Evolutionary conservation across 805 yeast genomes (phyloP).

Genomic region (Brettanomyces custersianus): DNA sequence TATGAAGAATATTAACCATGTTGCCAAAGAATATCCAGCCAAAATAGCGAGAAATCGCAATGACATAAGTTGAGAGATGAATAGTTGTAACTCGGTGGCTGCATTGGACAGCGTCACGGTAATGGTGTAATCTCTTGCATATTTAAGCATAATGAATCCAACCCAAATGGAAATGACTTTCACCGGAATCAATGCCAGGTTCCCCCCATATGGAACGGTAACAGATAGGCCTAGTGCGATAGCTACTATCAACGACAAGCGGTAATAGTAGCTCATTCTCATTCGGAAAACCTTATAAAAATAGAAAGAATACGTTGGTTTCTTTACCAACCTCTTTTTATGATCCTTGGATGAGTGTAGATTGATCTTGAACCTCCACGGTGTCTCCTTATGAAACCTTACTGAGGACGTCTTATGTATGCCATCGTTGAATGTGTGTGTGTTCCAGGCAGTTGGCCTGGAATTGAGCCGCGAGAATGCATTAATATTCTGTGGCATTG

Average conservation of each 20-base stretch:
- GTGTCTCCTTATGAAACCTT: too few species aligned
- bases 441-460: too few species aligned
- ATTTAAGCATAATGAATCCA: slow-evolving; percentile 20
- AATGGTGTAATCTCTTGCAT: slow-evolving; percentile 21
- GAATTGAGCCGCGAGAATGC: too few species aligned
- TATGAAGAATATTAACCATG: slow-evolving; percentile 11
- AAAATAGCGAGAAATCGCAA: slow-evolving; percentile 15
- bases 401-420: too few species aligned
- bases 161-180: slow-evolving; percentile 20
- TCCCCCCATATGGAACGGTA: slow-evolving; percentile 15
- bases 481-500: too few species aligned
- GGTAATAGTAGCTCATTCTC: slow-evolving; percentile 21
- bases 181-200: slow-evolving; percentile 15
- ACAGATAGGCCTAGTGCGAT: slow-evolving; percentile 12
- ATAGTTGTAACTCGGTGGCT: slow-evolving; percentile 18
- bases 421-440: too few species aligned
- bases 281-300: slow-evolving; percentile 17
- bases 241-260: slow-evolving; percentile 18
- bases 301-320: slow-evolving; percentile 13
- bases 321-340: slow-evolving; percentile 6
- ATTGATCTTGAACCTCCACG: too few species aligned
- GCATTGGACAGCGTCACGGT: slow-evolving; percentile 18
- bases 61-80: slow-evolving; percentile 17
- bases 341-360: too few species aligned
- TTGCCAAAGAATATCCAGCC: slow-evolving; percentile 15